Evolutionary conservation across 805 yeast genomes (phyloP).

Genomic region (Kodamaea nitidulidarum): DNA sequence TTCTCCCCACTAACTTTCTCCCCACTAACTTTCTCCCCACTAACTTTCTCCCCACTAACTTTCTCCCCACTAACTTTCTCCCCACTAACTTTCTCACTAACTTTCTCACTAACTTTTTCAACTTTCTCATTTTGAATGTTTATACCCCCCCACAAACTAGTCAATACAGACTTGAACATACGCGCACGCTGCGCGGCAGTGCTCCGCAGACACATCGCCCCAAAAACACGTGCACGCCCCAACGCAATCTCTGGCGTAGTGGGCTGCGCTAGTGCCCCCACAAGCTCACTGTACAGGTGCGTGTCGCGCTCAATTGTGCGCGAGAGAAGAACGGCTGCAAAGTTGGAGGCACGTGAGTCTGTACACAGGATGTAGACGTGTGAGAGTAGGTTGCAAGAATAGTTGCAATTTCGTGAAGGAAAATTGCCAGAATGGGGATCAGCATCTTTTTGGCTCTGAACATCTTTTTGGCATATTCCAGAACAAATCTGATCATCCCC

Average conservation of each 20-base stretch:
- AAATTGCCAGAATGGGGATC: no score
- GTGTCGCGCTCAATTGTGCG: background rate
- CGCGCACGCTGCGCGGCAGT: constrained; percentile 30
- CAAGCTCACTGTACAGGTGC: constrained; percentile 3
- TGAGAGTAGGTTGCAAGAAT: no score
- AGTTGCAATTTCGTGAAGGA: no score
- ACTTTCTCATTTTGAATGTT: background rate
- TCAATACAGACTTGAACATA: constrained; percentile 38
- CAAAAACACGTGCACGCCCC: constrained; percentile 40
- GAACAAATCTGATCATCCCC: no score
- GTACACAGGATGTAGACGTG: background rate
- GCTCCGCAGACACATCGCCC: constrained; percentile 28
- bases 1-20: background rate
- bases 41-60: no score
- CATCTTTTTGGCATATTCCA: no score
- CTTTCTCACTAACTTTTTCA: background rate
- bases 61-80: no score
- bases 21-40: no score
- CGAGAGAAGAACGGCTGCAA: background rate
- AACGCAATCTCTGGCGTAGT: constrained; percentile 19
- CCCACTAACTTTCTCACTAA: no score
- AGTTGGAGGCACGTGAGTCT: background rate
- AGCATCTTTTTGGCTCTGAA: no score
- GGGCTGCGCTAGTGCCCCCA: constrained; percentile 8
- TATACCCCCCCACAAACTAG: constrained; percentile 46